phyloP scores from a whole-genome alignment of 2,329 filamentous ascomycete genomes.

The Neopestalotiopsis sp. region DNA sequence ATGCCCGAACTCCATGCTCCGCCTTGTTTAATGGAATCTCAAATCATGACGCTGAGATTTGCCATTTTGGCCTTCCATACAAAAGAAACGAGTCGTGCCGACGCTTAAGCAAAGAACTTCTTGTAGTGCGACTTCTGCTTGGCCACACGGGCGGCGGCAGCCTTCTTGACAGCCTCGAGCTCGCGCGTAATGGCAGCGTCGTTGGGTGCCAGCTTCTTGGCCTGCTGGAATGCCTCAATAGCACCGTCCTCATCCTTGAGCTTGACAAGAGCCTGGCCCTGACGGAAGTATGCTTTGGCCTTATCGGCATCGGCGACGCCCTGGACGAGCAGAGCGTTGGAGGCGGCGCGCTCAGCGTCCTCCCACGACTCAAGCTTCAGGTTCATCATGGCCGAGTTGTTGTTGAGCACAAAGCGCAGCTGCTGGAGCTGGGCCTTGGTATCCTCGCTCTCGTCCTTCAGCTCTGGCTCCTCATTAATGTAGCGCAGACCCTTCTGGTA shows the following conservation, averaged over 20 bases:
- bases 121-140: slow-evolving; percentile 93
- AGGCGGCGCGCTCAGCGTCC: slow-evolving; percentile 73
- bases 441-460: slow-evolving; percentile 71
- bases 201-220: slow-evolving; percentile 74
- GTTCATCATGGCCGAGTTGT: slow-evolving; percentile 85
- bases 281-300: slow-evolving; percentile 88
- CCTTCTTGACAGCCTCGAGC: slow-evolving; percentile 78
- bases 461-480: slow-evolving; percentile 69
- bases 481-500: slow-evolving; percentile 81
- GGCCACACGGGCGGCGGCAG: slow-evolving; percentile 72
- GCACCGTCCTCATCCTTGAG: slow-evolving; percentile 87
- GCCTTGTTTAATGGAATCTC: background rate
- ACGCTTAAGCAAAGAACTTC: slow-evolving; percentile 79
- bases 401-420: slow-evolving; percentile 85
- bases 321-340: slow-evolving; percentile 72
- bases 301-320: slow-evolving; percentile 76
- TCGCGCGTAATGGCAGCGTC: slow-evolving; percentile 80
- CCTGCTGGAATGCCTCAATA: slow-evolving; percentile 75
- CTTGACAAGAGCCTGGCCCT: slow-evolving; percentile 75
- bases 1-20: slow-evolving; percentile 3
- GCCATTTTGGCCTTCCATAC: background rate
- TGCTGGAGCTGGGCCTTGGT: slow-evolving; percentile 71
- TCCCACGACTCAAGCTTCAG: slow-evolving; percentile 78
- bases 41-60: too few species aligned
- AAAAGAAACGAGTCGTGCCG: background rate